phyloP scores from a whole-genome alignment of 495 filamentous ascomycete species.

The Aspergillus olivimuriae region DNA sequence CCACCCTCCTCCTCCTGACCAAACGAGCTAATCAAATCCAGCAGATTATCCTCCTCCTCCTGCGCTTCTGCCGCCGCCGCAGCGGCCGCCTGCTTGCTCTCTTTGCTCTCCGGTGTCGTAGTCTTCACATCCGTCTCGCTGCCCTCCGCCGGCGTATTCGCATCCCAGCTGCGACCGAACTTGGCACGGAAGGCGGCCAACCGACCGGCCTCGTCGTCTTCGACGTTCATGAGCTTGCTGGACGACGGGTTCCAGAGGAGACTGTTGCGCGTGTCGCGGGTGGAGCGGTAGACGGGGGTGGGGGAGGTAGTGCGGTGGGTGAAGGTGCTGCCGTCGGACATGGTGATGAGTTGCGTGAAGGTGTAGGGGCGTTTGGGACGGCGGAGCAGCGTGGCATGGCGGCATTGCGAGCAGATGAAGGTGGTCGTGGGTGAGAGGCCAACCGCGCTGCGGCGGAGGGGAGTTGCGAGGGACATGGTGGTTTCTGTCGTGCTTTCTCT shows the following conservation, averaged over 20 bases:
- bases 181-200: conserved; percentile 75
- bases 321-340: conserved; percentile 87
- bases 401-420: conserved; percentile 47
- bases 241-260: conserved; percentile 82
- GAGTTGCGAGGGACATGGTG: conserved; percentile 32
- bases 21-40: conserved; percentile 67
- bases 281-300: conserved; percentile 62
- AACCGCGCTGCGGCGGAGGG: conserved; percentile 40
- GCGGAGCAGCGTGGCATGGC: conserved; percentile 82
- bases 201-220: conserved; percentile 92
- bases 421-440: conserved; percentile 28
- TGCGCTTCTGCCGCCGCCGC: conserved; percentile 27
- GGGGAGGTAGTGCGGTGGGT: conserved; percentile 85
- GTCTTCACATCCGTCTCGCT: conserved; percentile 8
- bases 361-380: conserved; percentile 88
- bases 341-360: conserved; percentile 92
- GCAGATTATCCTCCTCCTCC: conserved; percentile 52
- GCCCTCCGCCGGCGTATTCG: conserved; percentile 30
- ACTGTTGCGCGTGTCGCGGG: conserved; percentile 83
- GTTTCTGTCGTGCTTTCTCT: neutral
- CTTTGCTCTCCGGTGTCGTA: neutral
- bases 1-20: conserved; percentile 34
- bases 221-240: conserved; percentile 73
- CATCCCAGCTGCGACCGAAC: conserved; percentile 82
- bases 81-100: conserved; percentile 16